Evolutionary conservation across 1,284 basidiomycete genomes (phyloP).

Genomic region (Hymenochaete sp.): DNA sequence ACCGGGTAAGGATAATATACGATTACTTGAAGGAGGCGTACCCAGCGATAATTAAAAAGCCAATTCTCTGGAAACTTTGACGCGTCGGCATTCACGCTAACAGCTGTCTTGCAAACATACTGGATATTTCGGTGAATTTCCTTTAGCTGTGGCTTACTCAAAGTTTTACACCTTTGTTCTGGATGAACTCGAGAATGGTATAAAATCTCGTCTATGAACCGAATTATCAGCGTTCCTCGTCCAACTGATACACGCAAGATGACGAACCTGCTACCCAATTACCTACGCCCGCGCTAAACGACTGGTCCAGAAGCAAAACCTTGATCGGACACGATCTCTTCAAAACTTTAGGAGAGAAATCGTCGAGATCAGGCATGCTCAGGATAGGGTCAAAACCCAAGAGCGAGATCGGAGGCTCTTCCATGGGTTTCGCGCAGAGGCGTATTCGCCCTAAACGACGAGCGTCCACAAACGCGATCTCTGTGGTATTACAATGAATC

Average conservation of each 20-base stretch:
- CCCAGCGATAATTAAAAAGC: conserved; percentile 69
- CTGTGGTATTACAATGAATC: conserved; percentile 22
- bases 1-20: conserved; percentile 14
- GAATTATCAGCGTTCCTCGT: conserved; percentile 4
- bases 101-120: conserved; percentile 56
- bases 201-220: conserved; percentile 58
- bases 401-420: conserved; percentile 59
- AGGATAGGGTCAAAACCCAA: conserved; percentile 77
- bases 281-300: conserved; percentile 74
- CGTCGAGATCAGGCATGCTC: conserved; percentile 54
- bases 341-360: conserved; percentile 43
- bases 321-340: conserved; percentile 70
- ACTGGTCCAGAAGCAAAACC: conserved; percentile 72
- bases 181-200: conserved; percentile 77
- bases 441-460: conserved; percentile 68
- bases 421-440: conserved; percentile 48
- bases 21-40: conserved; percentile 23
- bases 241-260: conserved; percentile 4
- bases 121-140: conserved; percentile 49
- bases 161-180: conserved; percentile 54
- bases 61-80: conserved; percentile 61
- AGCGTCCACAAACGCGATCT: conserved; percentile 61
- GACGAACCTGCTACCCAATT: conserved; percentile 72
- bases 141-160: conserved; percentile 43
- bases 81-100: conserved; percentile 68